Conservation (phyloP, 768 basidiomycete species). For the Porpolomopsis calyptriformis region DNA sequence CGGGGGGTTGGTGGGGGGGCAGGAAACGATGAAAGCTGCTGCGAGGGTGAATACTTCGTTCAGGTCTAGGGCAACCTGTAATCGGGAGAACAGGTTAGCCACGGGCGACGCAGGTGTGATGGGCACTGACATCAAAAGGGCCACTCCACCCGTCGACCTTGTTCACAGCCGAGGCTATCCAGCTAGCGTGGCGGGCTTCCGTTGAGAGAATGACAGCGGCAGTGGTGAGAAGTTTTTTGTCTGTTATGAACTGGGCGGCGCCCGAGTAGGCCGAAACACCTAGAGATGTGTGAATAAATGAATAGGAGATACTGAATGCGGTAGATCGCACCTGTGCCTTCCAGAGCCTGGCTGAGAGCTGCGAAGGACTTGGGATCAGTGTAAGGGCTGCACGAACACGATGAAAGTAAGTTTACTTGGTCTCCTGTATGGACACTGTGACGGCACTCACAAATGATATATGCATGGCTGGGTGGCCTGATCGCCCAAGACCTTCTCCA, state of each 20-base stretch:
- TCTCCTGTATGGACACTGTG: background rate
- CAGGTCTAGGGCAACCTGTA: slow-evolving; percentile 23
- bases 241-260: slow-evolving; percentile 36
- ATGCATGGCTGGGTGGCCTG: slow-evolving; percentile 44
- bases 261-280: slow-evolving; percentile 48
- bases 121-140: slow-evolving; percentile 34
- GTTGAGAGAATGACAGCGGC: slow-evolving; percentile 48
- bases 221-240: slow-evolving; percentile 36
- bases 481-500: slow-evolving; percentile 30
- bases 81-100: slow-evolving; percentile 6
- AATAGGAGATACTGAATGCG: too few relatives aligned
- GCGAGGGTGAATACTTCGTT: slow-evolving; percentile 29
- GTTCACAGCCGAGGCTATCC: slow-evolving; percentile 38
- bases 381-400: slow-evolving; percentile 29
- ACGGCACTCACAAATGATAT: slow-evolving; percentile 42
- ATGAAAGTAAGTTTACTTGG: background rate
- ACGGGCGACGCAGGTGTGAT: background rate
- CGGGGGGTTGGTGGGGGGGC: slow-evolving; percentile 43
- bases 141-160: slow-evolving; percentile 38
- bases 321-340: slow-evolving; percentile 39
- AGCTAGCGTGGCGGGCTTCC: slow-evolving; percentile 50
- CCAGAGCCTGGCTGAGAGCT: slow-evolving; percentile 41
- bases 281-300: too few relatives aligned
- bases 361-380: slow-evolving; percentile 39
- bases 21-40: slow-evolving; percentile 38